Evolutionary conservation across 306 rosid species (phyloP).

Genomic region (Urtica urens): DNA sequence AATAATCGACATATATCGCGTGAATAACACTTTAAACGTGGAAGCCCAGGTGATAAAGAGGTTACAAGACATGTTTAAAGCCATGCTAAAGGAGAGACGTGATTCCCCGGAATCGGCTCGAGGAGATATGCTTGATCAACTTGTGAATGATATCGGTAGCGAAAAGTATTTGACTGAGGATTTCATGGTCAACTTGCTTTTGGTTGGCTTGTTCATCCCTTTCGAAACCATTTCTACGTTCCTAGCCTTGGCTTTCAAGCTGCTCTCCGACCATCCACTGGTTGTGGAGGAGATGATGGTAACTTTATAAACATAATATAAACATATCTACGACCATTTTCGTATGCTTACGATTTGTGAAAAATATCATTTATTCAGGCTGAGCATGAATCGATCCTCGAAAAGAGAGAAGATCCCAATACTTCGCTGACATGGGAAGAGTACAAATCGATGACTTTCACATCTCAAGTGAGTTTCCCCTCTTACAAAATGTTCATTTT

Average conservation of each 20-base stretch:
- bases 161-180: slow-evolving; percentile 24
- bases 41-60: slow-evolving; percentile 14
- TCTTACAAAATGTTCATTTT: neutral
- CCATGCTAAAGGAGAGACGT: slow-evolving; percentile 18
- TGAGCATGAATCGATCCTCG: slow-evolving; percentile 28
- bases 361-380: slow-evolving; percentile 7
- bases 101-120: neutral
- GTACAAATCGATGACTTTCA: slow-evolving; percentile 36
- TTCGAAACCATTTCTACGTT: slow-evolving; percentile 21
- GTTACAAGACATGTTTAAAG: slow-evolving; percentile 9
- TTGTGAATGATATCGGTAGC: slow-evolving; percentile 16
- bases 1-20: neutral
- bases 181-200: slow-evolving; percentile 10
- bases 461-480: slow-evolving; percentile 20
- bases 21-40: neutral
- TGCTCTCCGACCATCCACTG: slow-evolving; percentile 21
- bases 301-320: neutral
- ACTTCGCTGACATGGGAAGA: slow-evolving; percentile 30
- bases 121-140: slow-evolving; percentile 25
- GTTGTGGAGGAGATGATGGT: slow-evolving; percentile 21
- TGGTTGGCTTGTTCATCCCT: slow-evolving; percentile 16
- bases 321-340: neutral
- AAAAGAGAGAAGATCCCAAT: slow-evolving; percentile 18
- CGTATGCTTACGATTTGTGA: neutral
- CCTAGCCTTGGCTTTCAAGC: slow-evolving; percentile 17